Evolutionary conservation across 139 green algal genomes (phyloP).

Genomic region (Chlorella sp.): DNA sequence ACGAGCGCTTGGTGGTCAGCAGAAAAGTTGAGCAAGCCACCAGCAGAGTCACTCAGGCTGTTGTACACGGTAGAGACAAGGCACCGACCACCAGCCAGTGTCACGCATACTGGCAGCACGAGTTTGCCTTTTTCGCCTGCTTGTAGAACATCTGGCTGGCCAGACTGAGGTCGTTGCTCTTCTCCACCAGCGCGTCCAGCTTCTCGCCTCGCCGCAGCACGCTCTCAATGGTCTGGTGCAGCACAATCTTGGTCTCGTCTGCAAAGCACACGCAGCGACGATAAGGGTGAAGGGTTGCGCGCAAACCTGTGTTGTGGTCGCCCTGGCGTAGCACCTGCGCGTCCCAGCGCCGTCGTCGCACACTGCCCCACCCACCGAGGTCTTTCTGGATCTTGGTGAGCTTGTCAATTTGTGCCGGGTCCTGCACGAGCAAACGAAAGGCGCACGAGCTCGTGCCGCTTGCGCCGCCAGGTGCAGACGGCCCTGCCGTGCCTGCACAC

Average conservation of each 20-base stretch:
- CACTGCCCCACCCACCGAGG: conserved; percentile 93
- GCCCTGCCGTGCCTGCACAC: background rate
- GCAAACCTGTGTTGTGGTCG: too few species aligned
- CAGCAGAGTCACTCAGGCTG: too few species aligned
- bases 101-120: conserved; percentile 83
- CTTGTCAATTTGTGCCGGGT: conserved; percentile 87
- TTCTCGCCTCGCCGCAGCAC: conserved; percentile 96
- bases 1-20: too few species aligned
- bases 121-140: conserved; percentile 80
- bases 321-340: too few species aligned
- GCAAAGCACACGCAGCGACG: too few species aligned
- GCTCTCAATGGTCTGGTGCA: conserved; percentile 98
- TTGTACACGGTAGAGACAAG: too few species aligned
- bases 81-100: too few species aligned
- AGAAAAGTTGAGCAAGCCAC: too few species aligned
- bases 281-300: too few species aligned
- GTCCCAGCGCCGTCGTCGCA: too few species aligned
- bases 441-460: too few species aligned
- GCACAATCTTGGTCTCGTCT: conserved; percentile 56
- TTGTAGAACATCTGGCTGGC: conserved; percentile 98
- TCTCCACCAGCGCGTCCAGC: conserved; percentile 95
- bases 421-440: conserved; percentile 21
- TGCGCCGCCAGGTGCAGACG: background rate
- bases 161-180: conserved; percentile 88
- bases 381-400: conserved; percentile 96